Base-by-base conservation (phyloP, 1,284 basidiomycete genomes). In the Quambalaria eucalypti region DNA sequence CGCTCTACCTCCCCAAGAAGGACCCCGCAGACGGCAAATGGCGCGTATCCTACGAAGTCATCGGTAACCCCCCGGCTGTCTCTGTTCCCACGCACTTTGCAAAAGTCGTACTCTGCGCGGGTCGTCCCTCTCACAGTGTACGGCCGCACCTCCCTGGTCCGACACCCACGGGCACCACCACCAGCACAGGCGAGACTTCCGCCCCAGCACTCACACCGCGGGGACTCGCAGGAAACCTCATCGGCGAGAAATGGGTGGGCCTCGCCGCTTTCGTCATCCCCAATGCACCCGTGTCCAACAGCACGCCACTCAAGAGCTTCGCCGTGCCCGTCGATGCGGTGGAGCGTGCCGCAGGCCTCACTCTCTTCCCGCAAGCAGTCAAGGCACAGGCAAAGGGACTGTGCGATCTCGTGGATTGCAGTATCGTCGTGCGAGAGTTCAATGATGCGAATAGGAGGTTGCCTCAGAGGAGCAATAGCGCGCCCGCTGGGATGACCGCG, bases 1-100 rank as follows among this genome's bases (percentile, higher is more conserved):
- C 95, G 0, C 81, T 99, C n/a, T 98, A 98, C 78, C 83, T 98
- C 10, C 95, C 95, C 1, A 84, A 83, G 48, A 82, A 83, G 54
- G 85, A 87, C 8, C n/a, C n/a, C n/a, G 66, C 82, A 0, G 91
- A 97, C 73, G 91, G 91, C 8, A 97, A 93, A 79, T 96, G 86
- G 84, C 84, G 89, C 53, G 87, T 97, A 65, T 90, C 91, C 66
- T 78, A 88, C 82, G 40, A 55, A 81, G 88, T 98, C 39, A 96
- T 97, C 62, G 95, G 93, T 0, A 83, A 82, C 31, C 91, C 90
- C 25, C 90, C 90, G 3, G 88, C 87, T 68, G 81, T 97, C 52
- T 80, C 87, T 30, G 95, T 98, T 6, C 95, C 95, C 0, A 98
- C 95, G 4, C 95, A 99, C 76, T 98, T 98, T 76, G 93, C 93